These are phyloP conservation scores for Clarireedia monteithiana DNA, from an alignment of 2,329 filamentous ascomycete species.

Conservation along the genomic window DNA sequence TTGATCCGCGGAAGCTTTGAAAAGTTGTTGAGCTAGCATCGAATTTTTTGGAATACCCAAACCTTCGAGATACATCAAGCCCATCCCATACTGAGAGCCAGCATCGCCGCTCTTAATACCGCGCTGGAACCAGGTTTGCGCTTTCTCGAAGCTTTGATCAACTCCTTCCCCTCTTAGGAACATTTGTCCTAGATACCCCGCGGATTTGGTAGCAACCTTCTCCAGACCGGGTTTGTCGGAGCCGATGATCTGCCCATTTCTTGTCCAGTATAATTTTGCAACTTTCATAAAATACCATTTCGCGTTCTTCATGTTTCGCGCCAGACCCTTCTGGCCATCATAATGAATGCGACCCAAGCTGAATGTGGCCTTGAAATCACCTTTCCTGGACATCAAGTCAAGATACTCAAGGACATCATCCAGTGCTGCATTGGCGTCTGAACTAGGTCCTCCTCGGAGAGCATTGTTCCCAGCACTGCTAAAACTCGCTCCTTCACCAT, in stretches of 20 bases:
- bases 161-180: slow-evolving; percentile 65
- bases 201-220: slow-evolving; percentile 59
- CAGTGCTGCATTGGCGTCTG: slow-evolving; percentile 76
- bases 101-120: slow-evolving; percentile 57
- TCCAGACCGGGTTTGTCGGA: slow-evolving; percentile 51
- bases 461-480: slow-evolving; percentile 81
- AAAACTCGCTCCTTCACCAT: slow-evolving; percentile 89
- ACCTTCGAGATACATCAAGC: slow-evolving; percentile 63
- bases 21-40: slow-evolving; percentile 53
- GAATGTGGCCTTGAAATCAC: slow-evolving; percentile 64
- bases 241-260: slow-evolving; percentile 50
- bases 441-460: slow-evolving; percentile 61
- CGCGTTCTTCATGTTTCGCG: slow-evolving; percentile 53
- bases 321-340: slow-evolving; percentile 55
- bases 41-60: slow-evolving; percentile 55
- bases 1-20: slow-evolving; percentile 60
- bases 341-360: slow-evolving; percentile 63
- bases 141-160: slow-evolving; percentile 56
- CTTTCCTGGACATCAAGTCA: slow-evolving; percentile 64
- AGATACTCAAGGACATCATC: slow-evolving; percentile 92
- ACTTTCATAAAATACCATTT: slow-evolving; percentile 63
- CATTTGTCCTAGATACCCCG: slow-evolving; percentile 65
- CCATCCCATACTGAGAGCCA: slow-evolving; percentile 61
- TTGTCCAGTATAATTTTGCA: slow-evolving; percentile 59
- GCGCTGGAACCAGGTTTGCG: slow-evolving; percentile 59